Evolutionary conservation across 2,329 filamentous ascomycete species (phyloP), one percentile per base, ranked within the genome.

Genomic region (Tolypocladium guangdongense): DNA sequence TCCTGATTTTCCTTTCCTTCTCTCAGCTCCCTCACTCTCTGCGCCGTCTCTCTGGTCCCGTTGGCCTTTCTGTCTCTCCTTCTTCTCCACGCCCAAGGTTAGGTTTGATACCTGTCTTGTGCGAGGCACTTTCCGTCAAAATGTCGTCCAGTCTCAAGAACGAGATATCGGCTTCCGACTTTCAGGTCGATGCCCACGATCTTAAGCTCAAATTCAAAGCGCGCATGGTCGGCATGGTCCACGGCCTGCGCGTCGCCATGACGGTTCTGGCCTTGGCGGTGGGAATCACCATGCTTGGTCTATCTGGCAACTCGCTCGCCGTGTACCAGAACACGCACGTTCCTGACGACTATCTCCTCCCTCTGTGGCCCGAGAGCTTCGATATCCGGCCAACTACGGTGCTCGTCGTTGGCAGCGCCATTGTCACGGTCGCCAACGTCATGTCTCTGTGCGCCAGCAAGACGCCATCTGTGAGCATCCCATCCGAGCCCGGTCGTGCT

Each of bases 291-390:
- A 71, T 81, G 51, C 66, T 84, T 8, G 80, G 76, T 30, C 71
- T 81, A 12, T 74, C 80, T 3, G 78, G 72, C 58, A 73, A 83
- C 62, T 72, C 78, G 7, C 66, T 84, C 43, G 65, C 71, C 33
- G 75, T 80, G 38, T 84, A 82, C 67, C 72, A 80, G 58, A 67
- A 68, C 32, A 84, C 82, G 2, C 72, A 76, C 53, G 63, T 79
- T 18, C 60, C 76, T 1, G 62, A 63, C 20, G 71, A 74, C 47
- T 78, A 71, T 60, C 60, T 76, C 24, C 71, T 84, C 20, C 71
- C 80, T 1, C 62, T 84, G 49, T 85, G 82, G 82, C 82, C 82
- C 0, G 66, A 71, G 16, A 66, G 75, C 33, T 80, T 84, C 61
- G 75, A 84, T 62, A 62, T 81, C 36, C 72, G 78, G 49, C 81